Evolutionary conservation across 179 eudicot species (phyloP), one percentile per base, ranked within the genome.

Genomic region (Amaranthus tricolor): DNA sequence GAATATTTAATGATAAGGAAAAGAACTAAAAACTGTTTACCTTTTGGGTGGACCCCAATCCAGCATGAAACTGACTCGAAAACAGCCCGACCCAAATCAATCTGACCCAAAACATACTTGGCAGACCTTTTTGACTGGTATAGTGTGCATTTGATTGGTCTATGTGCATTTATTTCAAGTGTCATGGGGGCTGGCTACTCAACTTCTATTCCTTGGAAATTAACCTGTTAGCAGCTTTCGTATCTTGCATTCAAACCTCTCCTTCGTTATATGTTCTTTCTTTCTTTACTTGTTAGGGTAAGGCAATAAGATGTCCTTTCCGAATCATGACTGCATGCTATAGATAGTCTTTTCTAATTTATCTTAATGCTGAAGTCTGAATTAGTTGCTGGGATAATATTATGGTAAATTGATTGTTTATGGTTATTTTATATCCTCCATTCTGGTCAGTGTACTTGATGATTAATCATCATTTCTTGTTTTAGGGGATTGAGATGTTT

Each of bases 401-500:
- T 11, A 9, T 24, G 31, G 40, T 31, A 31, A 31, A 31, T 31
- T 31, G 40, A 31, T 31, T 31, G 40, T 31, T 31, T 31, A 31
- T 31, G 40, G 40, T 31, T 21, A 17, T 24, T 20, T 61, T 20
- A 4, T 61, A 20, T 21, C 31, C 44, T 61, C 64, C 40, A 13
- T 47, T 64, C 59, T 8, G 7, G 53, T 51, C 9, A 7, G 49
- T 20, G 45, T 55, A 16, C 48, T 59, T n/a, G n/a, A 6, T 48
- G 7, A 47, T 48, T 64, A 43, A 44, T 48, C 44, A 7, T 71
- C 47, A 13, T 21, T 51, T 85, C 24, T 45, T 65, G 63, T 60
- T 80, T 62, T 88, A 94, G 98, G 97, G 98, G 62, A 87, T 94
- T n/a, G 98, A 94, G 82, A 90, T 92, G 97, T 81, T 76, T 75